Evolutionary conservation across 139 green algal genomes (phyloP).

Genomic region (Spirogloea muscicola): DNA sequence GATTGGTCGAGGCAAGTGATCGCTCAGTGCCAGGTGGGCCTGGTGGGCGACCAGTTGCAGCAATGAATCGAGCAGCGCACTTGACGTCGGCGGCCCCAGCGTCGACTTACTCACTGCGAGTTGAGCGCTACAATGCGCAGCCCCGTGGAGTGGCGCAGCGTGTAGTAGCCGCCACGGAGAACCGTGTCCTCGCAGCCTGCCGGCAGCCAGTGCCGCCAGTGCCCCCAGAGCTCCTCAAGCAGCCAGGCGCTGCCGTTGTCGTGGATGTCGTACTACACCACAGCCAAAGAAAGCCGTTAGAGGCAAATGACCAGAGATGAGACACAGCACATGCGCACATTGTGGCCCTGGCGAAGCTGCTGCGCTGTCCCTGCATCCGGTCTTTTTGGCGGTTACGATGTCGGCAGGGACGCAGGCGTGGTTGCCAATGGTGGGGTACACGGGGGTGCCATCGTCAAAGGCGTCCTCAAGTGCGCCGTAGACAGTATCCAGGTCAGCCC

Average conservation of each 20-base stretch:
- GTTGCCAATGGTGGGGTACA: conserved; percentile 37
- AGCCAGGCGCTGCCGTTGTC: conserved; percentile 4
- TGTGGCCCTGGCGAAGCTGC: too few relatives aligned
- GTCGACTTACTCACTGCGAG: conserved; percentile 31
- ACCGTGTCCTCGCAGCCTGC: conserved; percentile 18
- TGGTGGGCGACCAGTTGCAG: too few relatives aligned
- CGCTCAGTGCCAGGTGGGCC: too few relatives aligned
- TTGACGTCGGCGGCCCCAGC: too few relatives aligned
- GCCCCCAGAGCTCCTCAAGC: conserved; percentile 3
- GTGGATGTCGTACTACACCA: too few relatives aligned
- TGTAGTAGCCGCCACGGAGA: conserved; percentile 23
- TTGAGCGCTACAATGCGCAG: conserved; percentile 41
- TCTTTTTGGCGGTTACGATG: too few relatives aligned
- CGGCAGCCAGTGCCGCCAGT: conserved; percentile 29
- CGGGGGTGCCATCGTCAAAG: background rate
- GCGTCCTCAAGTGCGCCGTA: conserved; percentile 12
- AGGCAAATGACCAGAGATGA: too few relatives aligned
- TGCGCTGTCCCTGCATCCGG: too few relatives aligned
- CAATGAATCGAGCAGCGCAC: too few relatives aligned
- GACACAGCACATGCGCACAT: too few relatives aligned
- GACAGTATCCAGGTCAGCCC: conserved; percentile 2
- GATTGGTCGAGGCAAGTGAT: too few relatives aligned
- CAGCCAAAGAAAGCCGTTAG: too few relatives aligned
- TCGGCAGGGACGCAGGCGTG: conserved; percentile 24
- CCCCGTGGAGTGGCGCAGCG: conserved; percentile 16